Evolutionary conservation across 2,329 filamentous ascomycete species (phyloP), one percentile per base, ranked within the genome.

Genomic region (Verticillium zaregamsianum): DNA sequence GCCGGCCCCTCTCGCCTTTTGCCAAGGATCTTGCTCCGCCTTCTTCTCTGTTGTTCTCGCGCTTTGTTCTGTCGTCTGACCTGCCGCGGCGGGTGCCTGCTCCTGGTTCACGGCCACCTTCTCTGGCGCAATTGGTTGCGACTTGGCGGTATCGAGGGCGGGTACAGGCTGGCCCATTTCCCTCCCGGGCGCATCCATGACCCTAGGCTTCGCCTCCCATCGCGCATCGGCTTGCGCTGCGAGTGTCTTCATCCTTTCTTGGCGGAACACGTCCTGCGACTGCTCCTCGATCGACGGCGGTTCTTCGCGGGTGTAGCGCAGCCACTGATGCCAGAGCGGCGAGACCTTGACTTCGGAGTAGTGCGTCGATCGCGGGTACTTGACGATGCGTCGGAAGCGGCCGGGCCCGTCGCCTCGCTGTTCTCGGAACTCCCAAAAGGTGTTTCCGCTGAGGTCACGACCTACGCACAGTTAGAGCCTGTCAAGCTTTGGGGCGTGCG

Each of bases 281-380:
- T 89, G 86, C 71, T 90, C 87, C 1, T 74, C 73, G 12, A 89
- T 72, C 2, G 77, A 81, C 1, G 87, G 87, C 2, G 87, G 77
- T 0, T 80, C 71, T 2, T 69, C 64, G 23, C 87, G 83, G 55
- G 82, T 84, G 71, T 89, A 80, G 17, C 87, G 84, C 57, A 90
- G 79, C 87, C 87, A 90, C 69, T 89, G 86, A 73, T 89, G 86
- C 87, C 87, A 90, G 65, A 81, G 79, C 12, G 87, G 86, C 59
- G 82, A 77, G 63, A 89, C 85, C 61, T 74, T 74, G 60, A 89
- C 80, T 37, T 84, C 80, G 67, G 79, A 83, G 68, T 79, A 77
- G 71, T 85, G 84, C 3, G 81, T 80, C 54, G 76, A 76, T 57
- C 78, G 74, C 12, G 86, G 85, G 72, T 85, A 87, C 67, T 85